Conservation (phyloP, 768 basidiomycete genomes). For the Xerocomus spinulosus region DNA sequence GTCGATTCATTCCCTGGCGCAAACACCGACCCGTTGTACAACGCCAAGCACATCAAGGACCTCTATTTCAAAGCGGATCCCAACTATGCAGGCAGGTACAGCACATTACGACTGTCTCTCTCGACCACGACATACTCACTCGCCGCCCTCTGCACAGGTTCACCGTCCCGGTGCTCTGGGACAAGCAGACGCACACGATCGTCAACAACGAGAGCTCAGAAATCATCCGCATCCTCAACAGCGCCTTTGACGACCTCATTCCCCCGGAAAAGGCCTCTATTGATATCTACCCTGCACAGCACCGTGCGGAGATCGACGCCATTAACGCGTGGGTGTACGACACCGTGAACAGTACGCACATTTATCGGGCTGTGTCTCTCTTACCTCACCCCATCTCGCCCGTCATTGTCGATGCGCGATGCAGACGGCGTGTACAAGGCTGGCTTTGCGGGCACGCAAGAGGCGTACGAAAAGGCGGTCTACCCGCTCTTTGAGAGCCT, state of each 20-base stretch:
- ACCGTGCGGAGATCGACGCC: constrained; percentile 73
- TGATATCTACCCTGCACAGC: constrained; percentile 74
- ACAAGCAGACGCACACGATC: constrained; percentile 79
- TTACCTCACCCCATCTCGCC: too few relatives aligned
- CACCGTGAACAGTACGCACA: constrained; percentile 67
- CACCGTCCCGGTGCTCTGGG: constrained; percentile 91
- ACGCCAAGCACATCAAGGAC: constrained; percentile 71
- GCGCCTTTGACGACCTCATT: constrained; percentile 71
- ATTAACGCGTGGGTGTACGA: constrained; percentile 86
- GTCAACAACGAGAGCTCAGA: constrained; percentile 97
- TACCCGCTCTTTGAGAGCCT: constrained; percentile 70
- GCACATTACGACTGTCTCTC: too few relatives aligned
- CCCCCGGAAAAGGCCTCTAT: constrained; percentile 58
- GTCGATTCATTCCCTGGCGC: constrained; percentile 66
- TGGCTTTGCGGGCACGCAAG: constrained; percentile 80
- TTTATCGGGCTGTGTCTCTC: constrained; percentile 6
- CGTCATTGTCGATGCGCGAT: neutral
- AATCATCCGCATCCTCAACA: constrained; percentile 92
- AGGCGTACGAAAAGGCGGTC: constrained; percentile 79
- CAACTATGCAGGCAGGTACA: constrained; percentile 64
- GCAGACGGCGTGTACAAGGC: constrained; percentile 83
- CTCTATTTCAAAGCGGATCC: constrained; percentile 77
- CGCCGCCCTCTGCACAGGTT: constrained; percentile 41
- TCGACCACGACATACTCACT: neutral
- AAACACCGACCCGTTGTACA: constrained; percentile 70